phyloP scores from a whole-genome alignment of 2,329 filamentous ascomycete species.

The Talaromyces albobiverticillius region DNA sequence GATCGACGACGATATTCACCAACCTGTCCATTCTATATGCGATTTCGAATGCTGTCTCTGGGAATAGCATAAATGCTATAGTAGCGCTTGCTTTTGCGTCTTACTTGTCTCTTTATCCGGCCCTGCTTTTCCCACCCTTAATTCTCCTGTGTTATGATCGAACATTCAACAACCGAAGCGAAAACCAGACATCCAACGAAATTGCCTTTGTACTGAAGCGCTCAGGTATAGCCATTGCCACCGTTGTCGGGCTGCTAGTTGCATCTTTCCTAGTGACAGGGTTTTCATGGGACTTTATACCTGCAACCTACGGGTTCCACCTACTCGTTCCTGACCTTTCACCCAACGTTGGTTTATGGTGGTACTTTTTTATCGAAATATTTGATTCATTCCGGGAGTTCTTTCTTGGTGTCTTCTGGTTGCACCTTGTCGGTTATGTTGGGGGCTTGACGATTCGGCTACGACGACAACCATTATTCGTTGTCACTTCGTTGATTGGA shows the following conservation, averaged over 20 bases:
- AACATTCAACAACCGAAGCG: not conserved
- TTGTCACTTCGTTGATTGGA: slow-evolving; percentile 78
- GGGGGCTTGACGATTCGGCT: slow-evolving; percentile 80
- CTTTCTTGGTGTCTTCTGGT: slow-evolving; percentile 97
- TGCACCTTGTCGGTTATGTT: slow-evolving; percentile 88
- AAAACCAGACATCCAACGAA: slow-evolving; percentile 25
- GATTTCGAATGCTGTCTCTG: slow-evolving; percentile 73
- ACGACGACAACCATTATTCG: slow-evolving; percentile 80
- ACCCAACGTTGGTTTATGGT: slow-evolving; percentile 95
- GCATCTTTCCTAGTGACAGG: slow-evolving; percentile 72
- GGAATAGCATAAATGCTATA: slow-evolving; percentile 71
- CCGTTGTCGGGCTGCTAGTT: slow-evolving; percentile 61
- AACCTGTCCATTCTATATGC: slow-evolving; percentile 84
- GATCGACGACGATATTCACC: slow-evolving; percentile 84
- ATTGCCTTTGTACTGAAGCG: slow-evolving; percentile 55
- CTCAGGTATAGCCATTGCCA: slow-evolving; percentile 52
- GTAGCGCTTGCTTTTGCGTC: slow-evolving; percentile 82
- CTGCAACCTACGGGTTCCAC: slow-evolving; percentile 89
- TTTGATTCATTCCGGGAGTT: slow-evolving; percentile 97
- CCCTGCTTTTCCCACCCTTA: slow-evolving; percentile 80
- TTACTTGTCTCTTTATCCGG: slow-evolving; percentile 89
- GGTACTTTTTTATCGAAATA: slow-evolving; percentile 99
- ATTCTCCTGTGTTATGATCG: slow-evolving; percentile 76
- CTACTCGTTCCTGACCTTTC: slow-evolving; percentile 87
- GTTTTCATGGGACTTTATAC: slow-evolving; percentile 81